Conservation (phyloP, 106 monocot species). For the Triglochin maritima region DNA sequence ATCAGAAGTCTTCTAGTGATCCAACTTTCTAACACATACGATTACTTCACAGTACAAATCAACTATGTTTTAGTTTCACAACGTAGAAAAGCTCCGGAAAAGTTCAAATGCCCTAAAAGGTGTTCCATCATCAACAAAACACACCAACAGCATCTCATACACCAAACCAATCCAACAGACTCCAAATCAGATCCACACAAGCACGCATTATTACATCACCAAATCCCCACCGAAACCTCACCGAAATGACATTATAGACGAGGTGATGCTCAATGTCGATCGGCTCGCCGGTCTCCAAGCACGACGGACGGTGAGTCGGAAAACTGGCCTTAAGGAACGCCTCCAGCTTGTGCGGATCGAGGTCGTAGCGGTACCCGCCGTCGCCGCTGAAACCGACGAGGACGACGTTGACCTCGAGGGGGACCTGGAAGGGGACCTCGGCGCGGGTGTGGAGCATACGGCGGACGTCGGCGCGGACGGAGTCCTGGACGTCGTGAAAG, state of each 20-base stretch:
- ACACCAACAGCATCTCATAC: too few species aligned
- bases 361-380: slow-evolving; percentile 66
- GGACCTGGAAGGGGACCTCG: slow-evolving; percentile 99
- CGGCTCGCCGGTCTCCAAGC: slow-evolving; percentile 89
- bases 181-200: too few species aligned
- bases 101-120: too few species aligned
- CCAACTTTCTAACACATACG: too few species aligned
- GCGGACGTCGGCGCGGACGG: slow-evolving; percentile 84
- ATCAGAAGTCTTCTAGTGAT: too few species aligned
- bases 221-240: slow-evolving; percentile 16
- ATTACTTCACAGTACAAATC: too few species aligned
- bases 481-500: slow-evolving; percentile 85
- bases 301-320: slow-evolving; percentile 78
- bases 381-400: slow-evolving; percentile 83
- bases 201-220: too few species aligned
- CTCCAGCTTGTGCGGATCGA: slow-evolving; percentile 67
- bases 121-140: too few species aligned
- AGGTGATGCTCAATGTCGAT: slow-evolving; percentile 97
- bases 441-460: slow-evolving; percentile 64
- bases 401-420: slow-evolving; percentile 87
- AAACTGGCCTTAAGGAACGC: slow-evolving; percentile 65
- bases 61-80: too few species aligned
- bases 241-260: slow-evolving; percentile 75
- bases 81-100: too few species aligned
- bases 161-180: too few species aligned